Base-by-base conservation (phyloP, 2,329 filamentous ascomycete species). In the Bretziella fagacearum region DNA sequence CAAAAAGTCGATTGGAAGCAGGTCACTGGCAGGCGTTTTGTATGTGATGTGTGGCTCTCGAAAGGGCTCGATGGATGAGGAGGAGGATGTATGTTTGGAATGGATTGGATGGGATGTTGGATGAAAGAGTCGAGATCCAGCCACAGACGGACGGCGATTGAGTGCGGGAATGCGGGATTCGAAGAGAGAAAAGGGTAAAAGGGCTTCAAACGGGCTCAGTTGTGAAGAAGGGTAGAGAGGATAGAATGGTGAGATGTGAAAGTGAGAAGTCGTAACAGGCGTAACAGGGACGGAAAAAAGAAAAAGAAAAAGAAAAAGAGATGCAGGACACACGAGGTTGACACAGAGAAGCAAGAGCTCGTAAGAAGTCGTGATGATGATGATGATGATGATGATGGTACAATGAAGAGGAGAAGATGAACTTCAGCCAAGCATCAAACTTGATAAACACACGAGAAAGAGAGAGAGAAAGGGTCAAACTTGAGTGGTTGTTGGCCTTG, bases 1-100 rank as follows among this genome's bases (percentile, higher is more conserved):
- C 17, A 13, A n/a, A n/a, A 35, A 25, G 26, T 49, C 32, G 33
- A 49, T 39, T 49, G 32, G 40, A 23, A 25, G 41, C 11, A 18
- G 17, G 42, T 29, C 11, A 10, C 17, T 44, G 44, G 32, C 22
- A 17, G 44, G 15, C n/a, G n/a, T n/a, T n/a, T n/a, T n/a, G 37
- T 15, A 33, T 35, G n/a, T 13, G 30, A 46, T 15, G 7, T 18
- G 15, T n/a, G n/a, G 39, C 22, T 25, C 8, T 8, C 18, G 18
- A 32, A 15, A 17, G 18, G 35, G 35, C 18, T 22, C 15, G 27
- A 32, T 20, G 15, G 37, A 13, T 22, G 22, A n/a, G 18, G 37
- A 40, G 7, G 6, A 13, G 17, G 37, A 20, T n/a, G 23, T 26
- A 26, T n/a, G n/a, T n/a, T n/a, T n/a, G n/a, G n/a, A n/a, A n/a